Base-by-base conservation (phyloP, 495 filamentous ascomycete species). In the Daldinia grandis region DNA sequence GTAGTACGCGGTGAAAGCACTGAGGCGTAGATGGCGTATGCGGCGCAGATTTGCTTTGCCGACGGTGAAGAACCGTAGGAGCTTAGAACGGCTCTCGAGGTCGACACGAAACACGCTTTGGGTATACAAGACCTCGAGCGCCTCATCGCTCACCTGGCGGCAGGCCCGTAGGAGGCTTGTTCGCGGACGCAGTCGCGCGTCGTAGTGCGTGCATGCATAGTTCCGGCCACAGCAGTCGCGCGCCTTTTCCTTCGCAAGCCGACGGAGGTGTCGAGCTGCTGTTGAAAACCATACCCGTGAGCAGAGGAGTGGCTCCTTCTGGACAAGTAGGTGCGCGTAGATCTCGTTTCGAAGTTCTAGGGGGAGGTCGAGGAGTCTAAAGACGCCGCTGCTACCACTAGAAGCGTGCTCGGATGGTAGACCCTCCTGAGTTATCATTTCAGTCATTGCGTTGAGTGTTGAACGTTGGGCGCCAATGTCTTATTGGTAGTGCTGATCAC, bases 41-140 rank as follows among this genome's bases (percentile, higher is more conserved):
- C 61, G 55, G 14, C 67, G 21, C 3, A 69, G 55, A 10, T 64
- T 69, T 2, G 0, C 1, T 37, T 53, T 55, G 25, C 60, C 61
- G 3, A 69, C 17, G 1, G 60, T 25, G 38, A 64, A 70, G 28
- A 65, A 65, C 1, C 50, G 30, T 17, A 44, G 40, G 51, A 53
- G 58, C 24, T 5, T 7, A 14, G 21, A 17, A 2, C 24, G 25
- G 47, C 55, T 53, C 68, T 66, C 68, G 31, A 71, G 24, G 8
- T 19, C n/a, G 17, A 72, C 56, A 21, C 64, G 49, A 60, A 78
- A 74, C 4, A 54, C 59, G 66, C 67, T 79, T 17, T 53, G 51
- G 6, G 1, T 44, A 24, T 76, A 78, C 28, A 78, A 31, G 2
- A 77, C 61, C 9, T 66, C 55, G 1, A 68, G 60, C 0, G 54